These are phyloP conservation scores for Suhomyces vadensis DNA, from an alignment of 805 yeast species.

Conservation along the genomic window DNA sequence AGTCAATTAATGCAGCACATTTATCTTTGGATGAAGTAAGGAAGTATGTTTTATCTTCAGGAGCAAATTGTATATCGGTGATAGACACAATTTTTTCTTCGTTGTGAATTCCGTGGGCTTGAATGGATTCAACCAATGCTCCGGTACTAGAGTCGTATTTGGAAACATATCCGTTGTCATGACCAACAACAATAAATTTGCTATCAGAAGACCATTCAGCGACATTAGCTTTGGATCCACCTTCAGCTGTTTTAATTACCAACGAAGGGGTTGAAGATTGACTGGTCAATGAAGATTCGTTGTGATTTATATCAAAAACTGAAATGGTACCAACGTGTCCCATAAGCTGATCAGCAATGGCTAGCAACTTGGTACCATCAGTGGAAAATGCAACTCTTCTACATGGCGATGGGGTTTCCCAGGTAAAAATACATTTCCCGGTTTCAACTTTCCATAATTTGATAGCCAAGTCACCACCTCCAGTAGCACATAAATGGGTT, in stretches of 20 bases:
- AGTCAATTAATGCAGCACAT: conserved; percentile 74
- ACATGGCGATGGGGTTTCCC: conserved; percentile 81
- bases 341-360: conserved; percentile 90
- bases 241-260: conserved; percentile 59
- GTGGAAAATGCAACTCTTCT: conserved; percentile 87
- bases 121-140: conserved; percentile 55
- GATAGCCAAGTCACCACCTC: conserved; percentile 85
- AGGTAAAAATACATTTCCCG: conserved; percentile 73
- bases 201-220: conserved; percentile 87
- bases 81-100: conserved; percentile 47
- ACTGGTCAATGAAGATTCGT: conserved; percentile 30
- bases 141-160: conserved; percentile 80
- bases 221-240: conserved; percentile 64
- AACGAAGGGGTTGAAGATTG: conserved; percentile 59
- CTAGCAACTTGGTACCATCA: conserved; percentile 64
- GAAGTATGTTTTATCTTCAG: conserved; percentile 80
- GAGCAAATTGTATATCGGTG: conserved; percentile 87
- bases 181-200: conserved; percentile 77
- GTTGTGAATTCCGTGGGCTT: conserved; percentile 69
- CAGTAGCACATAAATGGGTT: conserved; percentile 75
- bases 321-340: conserved; percentile 77
- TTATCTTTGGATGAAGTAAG: conserved; percentile 93
- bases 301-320: conserved; percentile 61
- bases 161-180: conserved; percentile 80
- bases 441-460: conserved; percentile 81